Evolutionary conservation across 768 basidiomycete genomes (phyloP).

Genomic region (Mycena latifolia): DNA sequence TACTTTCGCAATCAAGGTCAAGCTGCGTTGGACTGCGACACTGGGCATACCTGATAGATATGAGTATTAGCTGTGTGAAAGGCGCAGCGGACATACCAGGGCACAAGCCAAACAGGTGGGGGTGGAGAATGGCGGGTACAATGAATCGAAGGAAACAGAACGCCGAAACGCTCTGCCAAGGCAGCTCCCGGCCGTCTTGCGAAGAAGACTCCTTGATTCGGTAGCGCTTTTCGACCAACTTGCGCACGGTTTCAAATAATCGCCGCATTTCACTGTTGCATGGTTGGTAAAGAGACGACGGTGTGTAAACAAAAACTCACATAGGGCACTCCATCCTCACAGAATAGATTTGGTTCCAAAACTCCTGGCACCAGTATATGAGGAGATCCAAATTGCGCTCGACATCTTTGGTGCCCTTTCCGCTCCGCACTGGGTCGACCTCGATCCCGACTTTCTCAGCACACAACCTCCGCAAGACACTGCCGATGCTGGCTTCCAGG

Average conservation of each 20-base stretch:
- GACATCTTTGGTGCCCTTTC: conserved; percentile 70
- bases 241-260: conserved; percentile 77
- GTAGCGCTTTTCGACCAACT: conserved; percentile 78
- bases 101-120: conserved; percentile 84
- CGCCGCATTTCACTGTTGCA: conserved; percentile 74
- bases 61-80: not conserved
- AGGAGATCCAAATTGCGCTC: conserved; percentile 78
- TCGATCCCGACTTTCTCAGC: conserved; percentile 84
- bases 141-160: conserved; percentile 93
- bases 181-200: conserved; percentile 66
- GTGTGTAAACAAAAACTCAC: conserved; percentile 56
- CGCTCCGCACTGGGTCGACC: conserved; percentile 80
- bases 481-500: conserved; percentile 84
- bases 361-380: conserved; percentile 81
- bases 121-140: conserved; percentile 90
- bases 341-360: conserved; percentile 87
- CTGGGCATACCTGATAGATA: conserved; percentile 70
- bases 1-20: conserved; percentile 90
- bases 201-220: conserved; percentile 55
- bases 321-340: conserved; percentile 79
- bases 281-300: conserved; percentile 18
- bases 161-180: conserved; percentile 88
- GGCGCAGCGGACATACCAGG: conserved; percentile 65
- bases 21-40: conserved; percentile 77
- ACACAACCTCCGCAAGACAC: conserved; percentile 75